Percentiles rank a stretch among this genome's conserved stretches.
These are phyloP conservation scores for Francoa sonchifolia DNA, from an alignment of 441 rosid genomes.

Conservation along the genomic window DNA sequence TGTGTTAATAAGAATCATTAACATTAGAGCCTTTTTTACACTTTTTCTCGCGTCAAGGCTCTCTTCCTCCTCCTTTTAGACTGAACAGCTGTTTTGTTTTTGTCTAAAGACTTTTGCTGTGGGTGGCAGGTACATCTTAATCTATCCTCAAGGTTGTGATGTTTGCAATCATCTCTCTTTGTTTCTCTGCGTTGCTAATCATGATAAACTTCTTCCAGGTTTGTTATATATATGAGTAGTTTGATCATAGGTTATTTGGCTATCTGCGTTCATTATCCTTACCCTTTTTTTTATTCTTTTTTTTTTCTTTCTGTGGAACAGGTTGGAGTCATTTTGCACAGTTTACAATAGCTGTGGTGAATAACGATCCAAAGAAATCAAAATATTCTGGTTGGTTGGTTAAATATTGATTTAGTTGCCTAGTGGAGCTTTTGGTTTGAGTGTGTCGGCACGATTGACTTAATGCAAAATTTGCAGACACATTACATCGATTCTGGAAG, in stretches of 20 bases:
- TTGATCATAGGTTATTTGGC: slow-evolving; percentile 3
- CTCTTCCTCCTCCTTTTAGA: too few relatives aligned
- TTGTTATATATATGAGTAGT: slow-evolving; percentile 10
- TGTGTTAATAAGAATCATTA: too few relatives aligned
- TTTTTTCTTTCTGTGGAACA: slow-evolving; percentile 26
- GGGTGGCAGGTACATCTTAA: slow-evolving; percentile 77
- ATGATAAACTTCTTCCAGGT: slow-evolving; percentile 99
- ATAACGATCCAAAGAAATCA: slow-evolving; percentile 74
- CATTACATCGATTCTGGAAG: slow-evolving; percentile 89
- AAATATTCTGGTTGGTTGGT: slow-evolving; percentile 72
- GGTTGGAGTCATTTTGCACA: slow-evolving; percentile 99
- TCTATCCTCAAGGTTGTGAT: slow-evolving; percentile 97
- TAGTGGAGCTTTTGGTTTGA: slow-evolving; percentile 8
- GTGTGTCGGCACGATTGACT: slow-evolving; percentile 6
- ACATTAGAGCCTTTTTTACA: too few relatives aligned
- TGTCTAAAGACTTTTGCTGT: too few relatives aligned
- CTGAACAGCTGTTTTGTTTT: too few relatives aligned
- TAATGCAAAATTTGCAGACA: slow-evolving; percentile 43
- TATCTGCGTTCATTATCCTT: slow-evolving; percentile 6
- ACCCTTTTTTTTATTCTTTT: too few relatives aligned
- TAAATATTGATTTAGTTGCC: slow-evolving; percentile 11
- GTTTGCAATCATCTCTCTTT: slow-evolving; percentile 93
- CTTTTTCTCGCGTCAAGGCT: too few relatives aligned
- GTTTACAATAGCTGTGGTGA: slow-evolving; percentile 92
- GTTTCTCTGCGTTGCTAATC: slow-evolving; percentile 91